Conservation (phyloP, 768 basidiomycete species). For the Podaxis rugospora region DNA sequence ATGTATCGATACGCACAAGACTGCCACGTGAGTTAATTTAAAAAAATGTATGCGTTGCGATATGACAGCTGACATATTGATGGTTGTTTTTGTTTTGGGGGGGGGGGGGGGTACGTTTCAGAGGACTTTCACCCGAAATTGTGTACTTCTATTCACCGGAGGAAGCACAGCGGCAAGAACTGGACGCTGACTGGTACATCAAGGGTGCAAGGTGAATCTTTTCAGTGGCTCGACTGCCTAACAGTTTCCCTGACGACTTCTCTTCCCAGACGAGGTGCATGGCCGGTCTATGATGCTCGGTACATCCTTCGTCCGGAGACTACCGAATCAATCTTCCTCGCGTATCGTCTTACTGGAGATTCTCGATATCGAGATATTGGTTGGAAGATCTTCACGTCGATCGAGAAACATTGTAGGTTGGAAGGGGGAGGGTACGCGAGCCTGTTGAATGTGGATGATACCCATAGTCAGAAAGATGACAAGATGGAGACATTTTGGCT, state of each 20-base stretch:
- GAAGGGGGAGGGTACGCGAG: constrained; percentile 82
- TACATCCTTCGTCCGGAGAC: constrained; percentile 97
- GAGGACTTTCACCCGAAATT: constrained; percentile 86
- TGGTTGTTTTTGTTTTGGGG: not conserved
- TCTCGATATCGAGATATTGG: constrained; percentile 75
- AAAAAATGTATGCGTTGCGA: not conserved
- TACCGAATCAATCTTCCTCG: constrained; percentile 88
- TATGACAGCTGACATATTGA: constrained; percentile 17
- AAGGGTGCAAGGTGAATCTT: constrained; percentile 57
- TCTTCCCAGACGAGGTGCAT: constrained; percentile 22
- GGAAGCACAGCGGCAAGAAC: constrained; percentile 43
- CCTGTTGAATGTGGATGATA: constrained; percentile 78
- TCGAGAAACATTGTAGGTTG: constrained; percentile 78
- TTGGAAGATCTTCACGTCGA: constrained; percentile 89
- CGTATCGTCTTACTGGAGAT: constrained; percentile 85
- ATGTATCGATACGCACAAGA: constrained; percentile 82
- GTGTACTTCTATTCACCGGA: constrained; percentile 69
- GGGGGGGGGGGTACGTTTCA: constrained; percentile 30
- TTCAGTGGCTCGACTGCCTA: not conserved
- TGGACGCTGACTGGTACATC: constrained; percentile 81
- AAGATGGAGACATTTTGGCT: constrained; percentile 47
- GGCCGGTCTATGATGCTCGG: constrained; percentile 72
- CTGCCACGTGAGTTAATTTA: constrained; percentile 60
- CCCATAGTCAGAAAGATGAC: too few relatives aligned
- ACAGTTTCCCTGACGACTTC: not conserved